A percentile compares a stretch with the other conserved stretches of the same genome.
Conservation (phyloP, 257 asterid species). For the Solanum pinnatisectum region DNA sequence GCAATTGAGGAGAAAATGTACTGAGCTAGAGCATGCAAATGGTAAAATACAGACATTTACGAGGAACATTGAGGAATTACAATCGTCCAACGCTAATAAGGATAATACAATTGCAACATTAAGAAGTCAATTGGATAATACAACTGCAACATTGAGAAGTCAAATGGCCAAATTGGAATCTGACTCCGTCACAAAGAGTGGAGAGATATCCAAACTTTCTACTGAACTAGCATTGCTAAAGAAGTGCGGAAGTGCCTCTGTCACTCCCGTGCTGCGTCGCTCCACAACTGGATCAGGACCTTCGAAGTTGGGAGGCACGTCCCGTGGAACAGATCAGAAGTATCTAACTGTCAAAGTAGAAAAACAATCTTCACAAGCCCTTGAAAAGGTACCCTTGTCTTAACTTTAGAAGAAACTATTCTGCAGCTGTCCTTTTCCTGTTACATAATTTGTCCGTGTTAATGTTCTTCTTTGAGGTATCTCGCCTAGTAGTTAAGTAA, state of each 20-base stretch:
- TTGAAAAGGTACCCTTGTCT: conserved; percentile 32
- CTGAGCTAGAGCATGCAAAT: conserved; percentile 46
- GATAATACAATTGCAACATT: conserved; percentile 25
- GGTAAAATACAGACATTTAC: conserved; percentile 36
- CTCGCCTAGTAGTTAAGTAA: not conserved
- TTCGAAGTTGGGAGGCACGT: conserved; percentile 16
- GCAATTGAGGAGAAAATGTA: conserved; percentile 29
- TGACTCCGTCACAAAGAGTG: conserved; percentile 32
- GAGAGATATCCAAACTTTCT: conserved; percentile 37
- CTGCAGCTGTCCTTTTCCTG: not conserved
- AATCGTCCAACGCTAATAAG: conserved; percentile 19
- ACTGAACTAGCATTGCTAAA: conserved; percentile 37
- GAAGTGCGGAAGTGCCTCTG: conserved; percentile 24
- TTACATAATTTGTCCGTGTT: not conserved
- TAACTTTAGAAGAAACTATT: not conserved
- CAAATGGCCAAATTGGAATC: conserved; percentile 37
- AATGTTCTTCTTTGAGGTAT: not conserved
- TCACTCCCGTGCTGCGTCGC: conserved; percentile 28
- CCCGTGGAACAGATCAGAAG: conserved; percentile 5
- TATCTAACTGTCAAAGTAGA: conserved; percentile 23
- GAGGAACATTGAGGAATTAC: conserved; percentile 39
- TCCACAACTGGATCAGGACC: conserved; percentile 19
- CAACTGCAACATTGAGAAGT: conserved; percentile 22
- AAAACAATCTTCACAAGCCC: conserved; percentile 13
- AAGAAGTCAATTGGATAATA: conserved; percentile 22